Base-by-base conservation (phyloP, 176 grass and related monocot species). In the Triticum turgidum region DNA sequence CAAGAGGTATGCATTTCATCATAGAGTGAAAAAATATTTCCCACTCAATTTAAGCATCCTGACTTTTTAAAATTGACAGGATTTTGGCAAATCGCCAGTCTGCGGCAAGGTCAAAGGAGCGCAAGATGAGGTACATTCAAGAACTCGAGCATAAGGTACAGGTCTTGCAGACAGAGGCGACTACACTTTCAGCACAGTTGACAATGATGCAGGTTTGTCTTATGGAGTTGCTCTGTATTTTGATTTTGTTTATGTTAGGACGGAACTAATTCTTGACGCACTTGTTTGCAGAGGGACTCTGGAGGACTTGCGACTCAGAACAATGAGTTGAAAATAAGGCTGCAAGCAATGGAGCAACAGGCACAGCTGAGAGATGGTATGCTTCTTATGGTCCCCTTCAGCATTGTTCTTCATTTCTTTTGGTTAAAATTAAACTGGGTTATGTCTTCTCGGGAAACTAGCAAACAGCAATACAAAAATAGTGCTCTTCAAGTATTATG, bases 341-440 rank as follows among this genome's bases (percentile, higher is more conserved):
- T 98, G 73, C 95, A 95, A 90, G 89, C 89, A 75, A 98, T 98
- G 95, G 93, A 98, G 86, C 95, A 98, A 72, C 95, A 98, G 78
- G 93, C 95, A 65, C 95, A 95, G 45, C 87, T 98, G 33, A 95
- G 93, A 92, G 95, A 98, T 88, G 95, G 95, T 98, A 98, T 83
- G 83, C 64, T 88, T 82, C 24, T 64, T 87, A 33, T 62, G 17
- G 51, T 34, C 20, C 56, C 82, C 14, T 7, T 18, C 7, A 52
- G 37, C 17, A 18, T 77, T 61, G 5, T 18, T 70, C 9, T 7
- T 74, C 18, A 41, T 47, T 63, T 80, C 13, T 77, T 20, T 2
- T 18, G 20, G 54, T 80, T 4, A 45, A 24, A 84, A 59, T 84
- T 8, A 62, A 82, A 8, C 41, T 8, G 2, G 47, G 70, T 74